Base-by-base conservation (phyloP, 108 stramenopile genomes). In the Skeletonema grethae region DNA sequence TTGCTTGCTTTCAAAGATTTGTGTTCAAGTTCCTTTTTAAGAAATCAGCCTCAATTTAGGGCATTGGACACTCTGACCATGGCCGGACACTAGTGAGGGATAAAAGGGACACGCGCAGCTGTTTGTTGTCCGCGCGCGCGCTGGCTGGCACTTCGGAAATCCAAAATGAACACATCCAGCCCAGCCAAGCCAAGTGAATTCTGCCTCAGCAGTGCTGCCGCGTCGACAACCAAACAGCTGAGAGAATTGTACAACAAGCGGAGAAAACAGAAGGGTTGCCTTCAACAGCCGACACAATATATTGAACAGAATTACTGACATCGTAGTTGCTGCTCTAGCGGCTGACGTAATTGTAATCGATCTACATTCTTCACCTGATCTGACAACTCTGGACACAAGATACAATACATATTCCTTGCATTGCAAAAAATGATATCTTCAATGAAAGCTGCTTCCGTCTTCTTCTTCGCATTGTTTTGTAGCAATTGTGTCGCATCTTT, bases 401-500 rank as follows among this genome's bases (percentile, higher is more conserved):
- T 43, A 39, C 32, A 34, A 34, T 4, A 43, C 41, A 38, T 6
- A 34, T 34, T 34, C 34, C 34, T 34, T 34, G 34, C 34, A 45
- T 13, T 48, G 5, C 46, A 9, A 39, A n/a, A n/a, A 43, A 43
- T 43, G 41, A n/a, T 43, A 4, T 43, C 15, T 15, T 20, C 50
- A 24, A 53, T 22, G 22, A 22, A 22, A 22, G 20, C 20, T 53
- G 50, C 50, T 22, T 22, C 22, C 18, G 8, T 53, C 50, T 53
- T 53, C 50, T 24, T 53, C 50, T 20, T 53, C 22, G 50, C 50
- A 53, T 0, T 53, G 20, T 22, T 53, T 22, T 53, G 50, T 22
- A 31, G 29, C 57, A 38, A 16, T 7, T 57, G 16, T 8, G 57
- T 69, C 58, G 11, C n/a, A 69, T 69, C 41, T 16, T 64, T 64